Conservation (phyloP, 306 rosid species). For the Dalbergia cochinchinensis region DNA sequence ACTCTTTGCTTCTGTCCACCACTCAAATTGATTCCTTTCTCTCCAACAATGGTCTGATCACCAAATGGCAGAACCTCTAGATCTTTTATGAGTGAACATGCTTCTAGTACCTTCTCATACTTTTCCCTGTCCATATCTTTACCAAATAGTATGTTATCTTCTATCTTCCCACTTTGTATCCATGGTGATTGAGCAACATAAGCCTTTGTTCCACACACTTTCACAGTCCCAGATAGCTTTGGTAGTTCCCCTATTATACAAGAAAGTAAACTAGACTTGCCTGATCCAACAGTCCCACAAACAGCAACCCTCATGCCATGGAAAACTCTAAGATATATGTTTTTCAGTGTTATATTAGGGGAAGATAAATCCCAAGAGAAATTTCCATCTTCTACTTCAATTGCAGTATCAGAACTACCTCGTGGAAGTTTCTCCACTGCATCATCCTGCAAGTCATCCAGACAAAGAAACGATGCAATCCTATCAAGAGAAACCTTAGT, state of each 20-base stretch:
- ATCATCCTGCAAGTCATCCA: conserved; percentile 72
- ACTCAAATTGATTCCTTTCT: conserved; percentile 89
- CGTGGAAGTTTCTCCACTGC: conserved; percentile 68
- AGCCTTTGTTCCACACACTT: conserved; percentile 84
- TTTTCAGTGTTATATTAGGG: conserved; percentile 56
- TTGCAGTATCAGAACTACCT: conserved; percentile 66
- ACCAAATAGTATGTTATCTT: conserved; percentile 80
- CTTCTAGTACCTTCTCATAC: conserved; percentile 76
- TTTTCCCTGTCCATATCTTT: conserved; percentile 72
- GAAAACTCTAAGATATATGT: conserved; percentile 59
- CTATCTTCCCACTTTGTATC: conserved; percentile 90
- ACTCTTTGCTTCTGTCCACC: conserved; percentile 93
- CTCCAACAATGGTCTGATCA: conserved; percentile 87
- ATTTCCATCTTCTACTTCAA: conserved; percentile 69
- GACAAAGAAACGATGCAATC: conserved; percentile 73
- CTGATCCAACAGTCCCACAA: conserved; percentile 90
- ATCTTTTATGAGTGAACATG: conserved; percentile 78
- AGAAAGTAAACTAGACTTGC: conserved; percentile 90
- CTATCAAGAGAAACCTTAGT: conserved; percentile 85
- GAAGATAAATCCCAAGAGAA: conserved; percentile 85
- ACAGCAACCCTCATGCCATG: conserved; percentile 84
- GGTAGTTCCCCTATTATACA: conserved; percentile 84
- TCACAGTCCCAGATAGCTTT: conserved; percentile 69
- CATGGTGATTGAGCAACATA: conserved; percentile 90
- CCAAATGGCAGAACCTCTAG: conserved; percentile 77